These are phyloP conservation scores for Suillus subaureus DNA, from an alignment of 768 basidiomycete species.

Conservation along the genomic window DNA sequence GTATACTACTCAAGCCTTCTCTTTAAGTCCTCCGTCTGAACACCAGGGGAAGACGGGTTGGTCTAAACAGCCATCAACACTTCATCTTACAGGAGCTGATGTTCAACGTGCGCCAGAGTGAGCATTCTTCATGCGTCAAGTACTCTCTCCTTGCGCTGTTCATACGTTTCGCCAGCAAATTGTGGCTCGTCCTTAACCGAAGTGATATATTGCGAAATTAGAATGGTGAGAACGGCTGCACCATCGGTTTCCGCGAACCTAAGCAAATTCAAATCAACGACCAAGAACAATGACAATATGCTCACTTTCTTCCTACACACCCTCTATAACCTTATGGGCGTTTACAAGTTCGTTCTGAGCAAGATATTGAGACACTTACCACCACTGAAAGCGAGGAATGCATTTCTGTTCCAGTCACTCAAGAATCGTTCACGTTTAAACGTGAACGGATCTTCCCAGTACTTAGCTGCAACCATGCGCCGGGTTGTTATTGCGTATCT, in stretches of 20 bases:
- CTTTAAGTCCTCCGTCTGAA: constrained; percentile 8
- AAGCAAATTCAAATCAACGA: background rate
- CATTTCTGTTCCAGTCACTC: constrained; percentile 56
- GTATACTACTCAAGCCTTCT: background rate
- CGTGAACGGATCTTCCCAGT: constrained; percentile 39
- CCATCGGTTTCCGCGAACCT: constrained; percentile 58
- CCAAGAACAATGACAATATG: background rate
- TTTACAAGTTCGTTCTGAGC: constrained; percentile 4
- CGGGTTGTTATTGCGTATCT: background rate
- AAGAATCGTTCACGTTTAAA: constrained; percentile 50
- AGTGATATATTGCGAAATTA: constrained; percentile 49
- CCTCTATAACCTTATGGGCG: constrained; percentile 36
- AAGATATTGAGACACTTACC: constrained; percentile 29
- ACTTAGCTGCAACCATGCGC: constrained; percentile 28
- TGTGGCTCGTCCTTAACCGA: constrained; percentile 52
- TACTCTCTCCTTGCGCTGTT: constrained; percentile 46
- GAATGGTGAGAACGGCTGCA: constrained; percentile 50
- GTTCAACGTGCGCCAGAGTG: constrained; percentile 47
- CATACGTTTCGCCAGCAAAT: constrained; percentile 49
- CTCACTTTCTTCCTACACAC: constrained; percentile 48
- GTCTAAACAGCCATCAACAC: constrained; percentile 3
- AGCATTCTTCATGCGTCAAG: constrained; percentile 38
- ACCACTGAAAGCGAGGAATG: constrained; percentile 54
- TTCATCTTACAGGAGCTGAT: background rate
- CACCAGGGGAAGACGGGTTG: constrained; percentile 11